phyloP scores from a whole-genome alignment of 352 stramenopile species.

The Thraustotheca clavata region DNA sequence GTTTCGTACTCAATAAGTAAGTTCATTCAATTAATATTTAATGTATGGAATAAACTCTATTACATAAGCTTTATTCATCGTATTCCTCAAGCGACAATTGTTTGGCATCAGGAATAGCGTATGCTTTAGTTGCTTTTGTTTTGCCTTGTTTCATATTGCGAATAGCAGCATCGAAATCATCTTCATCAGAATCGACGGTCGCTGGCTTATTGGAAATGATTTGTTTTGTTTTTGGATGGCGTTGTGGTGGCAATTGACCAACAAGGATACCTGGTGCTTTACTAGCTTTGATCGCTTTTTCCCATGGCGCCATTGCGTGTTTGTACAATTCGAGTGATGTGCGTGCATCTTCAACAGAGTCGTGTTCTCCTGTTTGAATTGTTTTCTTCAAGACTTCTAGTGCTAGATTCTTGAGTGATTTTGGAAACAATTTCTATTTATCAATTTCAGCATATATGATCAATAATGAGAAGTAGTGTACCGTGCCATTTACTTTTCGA shows the following conservation, averaged over 20 bases:
- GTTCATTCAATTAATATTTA: no score
- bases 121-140: constrained; percentile 4
- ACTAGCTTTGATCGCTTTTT: constrained; percentile 68
- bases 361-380: constrained; percentile 80
- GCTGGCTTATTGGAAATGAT: not conserved
- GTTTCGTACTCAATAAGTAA: no score
- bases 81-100: constrained; percentile 69
- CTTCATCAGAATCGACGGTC: constrained; percentile 14
- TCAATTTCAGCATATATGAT: not conserved
- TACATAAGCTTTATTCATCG: constrained; percentile 67
- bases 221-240: constrained; percentile 1
- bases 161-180: constrained; percentile 7
- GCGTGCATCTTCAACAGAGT: constrained; percentile 81
- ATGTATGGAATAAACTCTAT: no score
- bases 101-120: constrained; percentile 47
- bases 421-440: constrained; percentile 73
- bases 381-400: constrained; percentile 51
- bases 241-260: not conserved
- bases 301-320: constrained; percentile 71
- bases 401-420: constrained; percentile 68
- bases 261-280: constrained; percentile 27
- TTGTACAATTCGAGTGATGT: constrained; percentile 75
- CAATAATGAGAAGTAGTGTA: constrained; percentile 24
- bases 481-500: constrained; percentile 73
- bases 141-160: not conserved